Evolutionary conservation across 1,139 yeast species (phyloP), one percentile per base, ranked within the genome.

Genomic region (Wickerhamomyces sp.): DNA sequence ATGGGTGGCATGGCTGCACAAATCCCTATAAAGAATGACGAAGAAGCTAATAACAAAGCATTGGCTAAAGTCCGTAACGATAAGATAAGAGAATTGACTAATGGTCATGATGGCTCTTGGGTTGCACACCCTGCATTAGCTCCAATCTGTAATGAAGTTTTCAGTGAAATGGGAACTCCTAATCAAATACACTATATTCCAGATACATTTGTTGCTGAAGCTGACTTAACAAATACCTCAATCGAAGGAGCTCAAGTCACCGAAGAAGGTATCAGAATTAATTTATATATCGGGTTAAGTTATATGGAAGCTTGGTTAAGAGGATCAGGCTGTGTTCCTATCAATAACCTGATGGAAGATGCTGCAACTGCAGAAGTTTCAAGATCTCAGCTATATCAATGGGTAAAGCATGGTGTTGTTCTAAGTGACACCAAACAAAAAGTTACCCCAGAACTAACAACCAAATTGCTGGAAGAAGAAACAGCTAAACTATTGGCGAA

Each of bases 1-100:
- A 79, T 82, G 76, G 90, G 90, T 55, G 90, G 90, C 52, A 82
- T 82, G 90, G 89, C 89, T 52, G 89, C 88, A n/a, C 83, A 80
- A 51, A 81, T 82, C 52, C 89, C 89, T 47, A 81, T 81, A 59
- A 81, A 81, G 60, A 70, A 76, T 47, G 87, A 81, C 54, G 69
- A 70, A 35, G 74, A 63, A 38, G 77, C 78, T 43, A 81, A 81
- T 62, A 67, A 69, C 40, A 65, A 67, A 41, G 88, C 87, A 7
- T 69, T 81, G 72, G 74, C 72, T 38, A 80, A 81, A 51, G 89
- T 82, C 37, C 72, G 75, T 47, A 74, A 70, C 55, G 90, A 82
- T 58, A 82, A 82, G 60, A 69, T 78, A 53, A 70, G 92, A 57
- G 94, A 84, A 63, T 81, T 82, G 36, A 64, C 69, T 35, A 81